A percentile compares a stretch with the other conserved stretches of the same genome.
phyloP scores from a whole-genome alignment of 805 yeast genomes.

The Metschnikowia cubensis region DNA sequence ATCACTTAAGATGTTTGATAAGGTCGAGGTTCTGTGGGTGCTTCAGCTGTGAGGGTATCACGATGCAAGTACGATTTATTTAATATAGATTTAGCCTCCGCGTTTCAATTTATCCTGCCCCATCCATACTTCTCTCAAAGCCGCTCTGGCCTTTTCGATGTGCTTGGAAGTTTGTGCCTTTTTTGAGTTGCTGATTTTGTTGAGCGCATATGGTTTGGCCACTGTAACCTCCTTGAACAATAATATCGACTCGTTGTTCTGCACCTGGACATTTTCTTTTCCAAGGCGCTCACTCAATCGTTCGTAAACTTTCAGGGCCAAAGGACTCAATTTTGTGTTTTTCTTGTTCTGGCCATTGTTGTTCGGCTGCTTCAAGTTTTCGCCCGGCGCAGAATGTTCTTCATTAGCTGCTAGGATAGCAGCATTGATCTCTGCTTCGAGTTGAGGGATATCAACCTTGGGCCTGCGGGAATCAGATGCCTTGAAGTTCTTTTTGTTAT shows the following conservation, averaged over 20 bases:
- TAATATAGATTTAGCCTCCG: constrained; percentile 22
- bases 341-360: not conserved
- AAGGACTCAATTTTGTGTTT: constrained; percentile 9
- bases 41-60: constrained; percentile 1
- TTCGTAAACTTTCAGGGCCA: constrained; percentile 32
- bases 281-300: constrained; percentile 41
- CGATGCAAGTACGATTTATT: not conserved
- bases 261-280: constrained; percentile 32
- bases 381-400: not conserved
- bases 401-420: constrained; percentile 1
- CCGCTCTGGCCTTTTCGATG: constrained; percentile 21
- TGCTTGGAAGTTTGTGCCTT: constrained; percentile 19
- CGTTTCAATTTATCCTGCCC: constrained; percentile 22
- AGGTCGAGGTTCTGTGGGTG: constrained; percentile 40
- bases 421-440: constrained; percentile 9
- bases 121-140: constrained; percentile 28
- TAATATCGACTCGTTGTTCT: constrained; percentile 41
- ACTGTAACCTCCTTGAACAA: constrained; percentile 34
- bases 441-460: constrained; percentile 7
- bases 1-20: constrained; percentile 44
- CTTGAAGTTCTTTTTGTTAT: constrained; percentile 28
- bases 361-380: not conserved
- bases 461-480: constrained; percentile 17
- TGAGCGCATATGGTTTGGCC: constrained; percentile 36
- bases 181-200: constrained; percentile 25